Evolutionary conservation across 1,284 basidiomycete species (phyloP), one percentile per base, ranked within the genome.

Genomic region (Sphaerobolus stellatus): DNA sequence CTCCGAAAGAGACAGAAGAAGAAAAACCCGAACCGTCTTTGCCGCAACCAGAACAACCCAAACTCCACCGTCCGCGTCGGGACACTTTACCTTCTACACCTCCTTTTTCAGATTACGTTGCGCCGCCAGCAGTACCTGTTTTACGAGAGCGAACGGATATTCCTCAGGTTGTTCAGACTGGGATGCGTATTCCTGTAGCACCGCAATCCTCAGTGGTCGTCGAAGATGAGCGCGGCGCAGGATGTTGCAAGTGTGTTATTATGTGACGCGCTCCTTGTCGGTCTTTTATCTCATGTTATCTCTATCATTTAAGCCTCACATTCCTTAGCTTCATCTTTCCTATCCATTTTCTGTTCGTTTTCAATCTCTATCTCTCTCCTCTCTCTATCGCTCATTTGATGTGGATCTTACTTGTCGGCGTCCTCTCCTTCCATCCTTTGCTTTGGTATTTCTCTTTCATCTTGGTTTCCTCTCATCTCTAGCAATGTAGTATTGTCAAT

Each of bases 221-320:
- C n/a, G 71, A 78, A 30, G 78, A 82, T 30, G 75, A 77, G 13
- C 69, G 63, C 1, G 60, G 61, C 28, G 73, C 68, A 43, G 81
- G 82, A 38, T 84, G 83, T 61, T 84, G 82, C 72, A 79, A 79
- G 66, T 85, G 82, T 66, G 68, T 81, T 57, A 71, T 84, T 62
- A 84, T 84, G 82, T 85, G 77, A 83, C 66, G 8, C 52, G 30
- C 48, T 56, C 53, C 63, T 61, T 62, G 25, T 48, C 30, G 14
- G 8, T 62, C 63, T 61, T 60, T 62, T 63, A 56, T 57, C 14
- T 61, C 54, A 61, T 36, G 13, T 36, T 36, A 11, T 36, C 33
- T 11, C 11, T 36, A 11, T 36, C 33, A 11, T 36, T 36, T 11
- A 11, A 18, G 33, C 11, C 13, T 36, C 18, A 18, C 33, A 18